Evolutionary conservation across 768 basidiomycete genomes (phyloP), one percentile per base, ranked within the genome.

Genomic region (Mycena amicta): DNA sequence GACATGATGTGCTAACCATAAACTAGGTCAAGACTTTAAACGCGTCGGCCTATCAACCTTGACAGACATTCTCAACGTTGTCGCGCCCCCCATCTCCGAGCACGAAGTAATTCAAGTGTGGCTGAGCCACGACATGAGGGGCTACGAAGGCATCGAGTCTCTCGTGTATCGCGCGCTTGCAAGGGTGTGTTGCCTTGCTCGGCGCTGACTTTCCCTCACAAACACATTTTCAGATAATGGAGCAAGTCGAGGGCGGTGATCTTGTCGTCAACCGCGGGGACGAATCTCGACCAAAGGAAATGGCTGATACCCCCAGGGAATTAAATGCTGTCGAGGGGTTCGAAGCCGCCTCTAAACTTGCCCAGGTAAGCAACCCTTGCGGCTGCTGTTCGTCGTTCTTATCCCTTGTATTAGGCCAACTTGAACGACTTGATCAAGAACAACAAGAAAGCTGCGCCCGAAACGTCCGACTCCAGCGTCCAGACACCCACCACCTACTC

Each of bases 81-180:
- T 99, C 59, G 97, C 97, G 0, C 97, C 97, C 40, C 97, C 97
- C 13, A 98, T 98, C 66, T 92, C 95, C 25, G 95, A 96, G 71
- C 96, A 98, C 70, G 97, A 99, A 74, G 93, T 98, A 16, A 95
- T 99, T 62, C 87, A 97, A 70, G 88, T 99, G 6, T 93, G 92
- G 90, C 76, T 99, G 37, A 90, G 89, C 68, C 95, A 98, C 74
- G 95, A 97, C 64, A 95, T 99, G 95, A 80, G 83, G 62, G 97
- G 97, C 18, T 98, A 96, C 70, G 94, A 95, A 56, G 97, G 97
- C 5, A 83, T 98, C 41, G 96, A 98, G 74, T 83, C 88, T 12
- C 82, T 99, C n/a, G 92, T 95, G 25, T 98, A 97, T 75, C 85
- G 89, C 23, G 89, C 92, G 2, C 78, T 98, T 43, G 76, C 92